Evolutionary conservation across 331 rosid species (phyloP), one percentile per base, ranked within the genome.

Genomic region (Pyrus hybrid): DNA sequence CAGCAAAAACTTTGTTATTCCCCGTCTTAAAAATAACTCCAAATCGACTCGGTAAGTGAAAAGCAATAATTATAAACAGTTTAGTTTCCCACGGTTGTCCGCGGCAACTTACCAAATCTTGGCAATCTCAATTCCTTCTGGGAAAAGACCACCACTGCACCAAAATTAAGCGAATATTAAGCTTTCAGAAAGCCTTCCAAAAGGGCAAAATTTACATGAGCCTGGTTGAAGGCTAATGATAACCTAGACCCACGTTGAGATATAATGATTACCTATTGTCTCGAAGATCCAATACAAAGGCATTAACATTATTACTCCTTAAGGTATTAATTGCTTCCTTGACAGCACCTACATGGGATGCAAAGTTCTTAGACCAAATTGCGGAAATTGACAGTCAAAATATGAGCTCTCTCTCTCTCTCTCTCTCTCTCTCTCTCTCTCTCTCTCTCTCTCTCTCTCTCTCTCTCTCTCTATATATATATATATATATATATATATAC

Each of bases 121-220:
- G 51, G 99, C 99, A 85, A 84, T 92, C 92, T 91, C 96, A 70
- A 92, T 91, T 85, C 97, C 99, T 86, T 94, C 98, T 0, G 99
- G 99, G 81, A 94, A 94, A 79, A 92, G 95, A 71, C 99, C 99
- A 70, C 99, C 99, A 65, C 99, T 94, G 97, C 90, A 85, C 77
- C 86, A 86, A 87, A 88, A 28, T 72, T 72, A 84, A 80, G 70
- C 79, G 85, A 87, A 87, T 41, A 53, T 75, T 73, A 77, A 71
- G 67, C 77, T 77, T 79, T 86, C 86, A 88, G 89, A 87, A 83
- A 69, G 78, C 72, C 61, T 41, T 45, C 81, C 78, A 51, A 76
- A 80, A 71, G 62, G 70, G 80, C 2, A 74, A 82, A 80, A 69
- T 67, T 70, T 41, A 71, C 71, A 81, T 26, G 76, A 72, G 58